These are phyloP conservation scores for Pseudozyma flocculosa DNA, from an alignment of 1,284 basidiomycete genomes.

Conservation along the genomic window DNA sequence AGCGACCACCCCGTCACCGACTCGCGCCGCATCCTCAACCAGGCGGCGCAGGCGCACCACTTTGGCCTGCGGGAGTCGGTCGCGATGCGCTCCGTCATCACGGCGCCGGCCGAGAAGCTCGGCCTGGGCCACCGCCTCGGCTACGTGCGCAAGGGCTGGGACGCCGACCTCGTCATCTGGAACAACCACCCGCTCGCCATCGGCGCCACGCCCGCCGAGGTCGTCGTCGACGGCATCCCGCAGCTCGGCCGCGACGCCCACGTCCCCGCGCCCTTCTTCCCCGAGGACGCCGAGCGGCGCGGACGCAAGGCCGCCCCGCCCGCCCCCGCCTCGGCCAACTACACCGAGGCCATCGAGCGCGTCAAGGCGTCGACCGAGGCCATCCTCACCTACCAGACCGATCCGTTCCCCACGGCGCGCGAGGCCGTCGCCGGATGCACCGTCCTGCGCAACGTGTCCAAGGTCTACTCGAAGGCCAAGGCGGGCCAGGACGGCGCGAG, in stretches of 20 bases:
- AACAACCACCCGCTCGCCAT: conserved; percentile 75
- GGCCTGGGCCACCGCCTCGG: conserved; percentile 82
- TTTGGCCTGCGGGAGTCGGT: conserved; percentile 65
- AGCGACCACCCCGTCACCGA: conserved; percentile 73
- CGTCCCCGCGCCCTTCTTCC: conserved; percentile 12
- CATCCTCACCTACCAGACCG: conserved; percentile 30
- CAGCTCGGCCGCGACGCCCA: conserved; percentile 53
- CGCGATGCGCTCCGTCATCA: conserved; percentile 71
- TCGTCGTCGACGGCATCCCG: conserved; percentile 66
- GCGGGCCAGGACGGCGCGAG: background rate
- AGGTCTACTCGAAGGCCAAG: conserved; percentile 11
- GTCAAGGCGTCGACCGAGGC: conserved; percentile 23
- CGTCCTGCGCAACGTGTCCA: conserved; percentile 35
- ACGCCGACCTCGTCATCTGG: conserved; percentile 79
- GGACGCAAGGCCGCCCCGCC: conserved; percentile 6
- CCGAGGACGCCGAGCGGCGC: background rate
- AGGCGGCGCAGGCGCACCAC: conserved; percentile 84
- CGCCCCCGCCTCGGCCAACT: conserved; percentile 28
- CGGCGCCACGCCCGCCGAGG: conserved; percentile 63
- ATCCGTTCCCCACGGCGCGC: conserved; percentile 37
- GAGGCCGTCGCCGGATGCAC: conserved; percentile 8
- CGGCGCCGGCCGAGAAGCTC: conserved; percentile 73
- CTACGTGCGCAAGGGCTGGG: conserved; percentile 67
- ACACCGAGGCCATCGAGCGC: conserved; percentile 23
- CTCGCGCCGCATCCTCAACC: conserved; percentile 75